These are phyloP conservation scores for Salinomyces thailandicus DNA, from an alignment of 2,329 filamentous ascomycete genomes.

Conservation along the genomic window DNA sequence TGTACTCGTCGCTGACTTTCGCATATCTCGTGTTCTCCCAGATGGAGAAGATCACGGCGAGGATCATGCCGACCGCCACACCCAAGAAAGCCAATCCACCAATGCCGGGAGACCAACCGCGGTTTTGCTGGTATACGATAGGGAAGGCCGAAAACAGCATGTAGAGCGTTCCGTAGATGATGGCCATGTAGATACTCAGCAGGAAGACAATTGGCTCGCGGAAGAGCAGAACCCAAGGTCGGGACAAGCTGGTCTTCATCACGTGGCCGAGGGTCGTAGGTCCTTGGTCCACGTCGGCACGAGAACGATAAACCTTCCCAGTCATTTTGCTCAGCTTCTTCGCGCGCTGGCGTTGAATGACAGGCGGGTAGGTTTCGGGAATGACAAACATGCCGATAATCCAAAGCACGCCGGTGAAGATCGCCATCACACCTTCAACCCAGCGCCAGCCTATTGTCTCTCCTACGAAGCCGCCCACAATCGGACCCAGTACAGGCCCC, in stretches of 20 bases:
- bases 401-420: slow-evolving; percentile 54
- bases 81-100: slow-evolving; percentile 58
- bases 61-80: slow-evolving; percentile 55
- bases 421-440: slow-evolving; percentile 53
- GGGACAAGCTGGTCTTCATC: slow-evolving; percentile 47
- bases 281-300: slow-evolving; percentile 32
- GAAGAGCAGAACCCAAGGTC: slow-evolving; percentile 61
- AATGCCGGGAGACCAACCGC: slow-evolving; percentile 50
- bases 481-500: slow-evolving; percentile 52
- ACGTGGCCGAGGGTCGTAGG: slow-evolving; percentile 24
- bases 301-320: slow-evolving; percentile 47
- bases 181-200: slow-evolving; percentile 56
- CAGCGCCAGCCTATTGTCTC: slow-evolving; percentile 56
- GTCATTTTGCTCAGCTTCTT: slow-evolving; percentile 40
- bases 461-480: slow-evolving; percentile 56
- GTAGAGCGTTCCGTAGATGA: slow-evolving; percentile 41
- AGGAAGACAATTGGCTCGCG: slow-evolving; percentile 58
- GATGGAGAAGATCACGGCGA: slow-evolving; percentile 46
- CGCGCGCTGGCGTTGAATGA: slow-evolving; percentile 46
- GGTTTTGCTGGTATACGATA: slow-evolving; percentile 52
- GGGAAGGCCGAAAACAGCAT: slow-evolving; percentile 41
- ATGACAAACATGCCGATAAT: slow-evolving; percentile 42
- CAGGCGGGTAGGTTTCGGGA: slow-evolving; percentile 51
- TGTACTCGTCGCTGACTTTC: slow-evolving; percentile 34
- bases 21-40: slow-evolving; percentile 45